Evolutionary conservation across 164 flowering plant genomes (phyloP).

Genomic region (Macadamia tetraphylla): DNA sequence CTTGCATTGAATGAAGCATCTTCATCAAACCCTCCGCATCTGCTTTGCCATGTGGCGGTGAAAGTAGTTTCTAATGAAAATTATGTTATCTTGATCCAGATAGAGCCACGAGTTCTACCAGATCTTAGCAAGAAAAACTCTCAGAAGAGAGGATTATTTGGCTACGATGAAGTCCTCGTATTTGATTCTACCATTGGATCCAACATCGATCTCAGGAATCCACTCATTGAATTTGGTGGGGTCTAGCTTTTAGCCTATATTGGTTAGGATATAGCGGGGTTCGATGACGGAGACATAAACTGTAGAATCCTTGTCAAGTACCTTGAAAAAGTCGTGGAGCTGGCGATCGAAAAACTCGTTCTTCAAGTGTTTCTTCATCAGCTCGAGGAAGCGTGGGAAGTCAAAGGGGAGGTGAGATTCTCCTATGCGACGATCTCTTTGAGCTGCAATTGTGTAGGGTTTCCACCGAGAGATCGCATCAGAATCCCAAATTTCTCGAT

Average conservation of each 20-base stretch:
- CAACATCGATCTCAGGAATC: slow-evolving; percentile 93
- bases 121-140: no score
- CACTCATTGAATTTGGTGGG: slow-evolving; percentile 93
- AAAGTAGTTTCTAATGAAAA: no score
- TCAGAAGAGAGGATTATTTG: slow-evolving; percentile 33
- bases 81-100: no score
- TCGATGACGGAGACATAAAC: slow-evolving; percentile 76
- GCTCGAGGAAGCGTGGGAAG: slow-evolving; percentile 67
- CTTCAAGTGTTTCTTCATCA: slow-evolving; percentile 77
- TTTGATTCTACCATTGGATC: slow-evolving; percentile 79
- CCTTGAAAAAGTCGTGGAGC: slow-evolving; percentile 88
- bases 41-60: no score
- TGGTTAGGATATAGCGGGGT: slow-evolving; percentile 80
- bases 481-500: slow-evolving; percentile 81
- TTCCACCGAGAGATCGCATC: slow-evolving; percentile 92
- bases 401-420: slow-evolving; percentile 72
- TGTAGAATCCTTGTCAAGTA: slow-evolving; percentile 81
- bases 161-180: slow-evolving; percentile 93
- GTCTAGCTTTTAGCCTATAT: slow-evolving; percentile 92
- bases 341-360: slow-evolving; percentile 89
- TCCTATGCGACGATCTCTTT: slow-evolving; percentile 68
- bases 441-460: slow-evolving; percentile 90
- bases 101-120: no score
- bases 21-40: no score
- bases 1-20: no score